phyloP scores from a whole-genome alignment of 148 eudicot species.

The Dysphania ambrosioides region DNA sequence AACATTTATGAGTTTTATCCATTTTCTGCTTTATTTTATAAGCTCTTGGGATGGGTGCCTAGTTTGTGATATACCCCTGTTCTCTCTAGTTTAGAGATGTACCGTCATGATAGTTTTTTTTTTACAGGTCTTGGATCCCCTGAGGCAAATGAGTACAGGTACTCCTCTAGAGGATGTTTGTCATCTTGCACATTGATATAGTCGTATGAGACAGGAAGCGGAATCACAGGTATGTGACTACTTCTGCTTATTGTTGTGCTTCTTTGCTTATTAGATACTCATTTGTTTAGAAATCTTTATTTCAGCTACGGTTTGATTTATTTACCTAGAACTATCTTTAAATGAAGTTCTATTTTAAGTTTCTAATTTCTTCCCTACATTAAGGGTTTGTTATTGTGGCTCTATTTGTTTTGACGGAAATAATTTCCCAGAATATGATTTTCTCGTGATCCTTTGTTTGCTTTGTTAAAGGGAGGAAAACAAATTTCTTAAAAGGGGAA shows the following conservation, averaged over 20 bases:
- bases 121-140: slow-evolving; percentile 80
- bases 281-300: not conserved
- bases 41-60: too few relatives aligned
- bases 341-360: too few relatives aligned
- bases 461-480: too few relatives aligned
- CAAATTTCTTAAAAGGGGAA: too few relatives aligned
- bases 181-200: slow-evolving; percentile 95
- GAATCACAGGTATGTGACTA: slow-evolving; percentile 68
- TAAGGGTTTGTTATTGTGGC: too few relatives aligned
- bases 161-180: slow-evolving; percentile 96
- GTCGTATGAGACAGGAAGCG: slow-evolving; percentile 98
- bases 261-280: not conserved
- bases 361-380: too few relatives aligned
- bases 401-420: too few relatives aligned
- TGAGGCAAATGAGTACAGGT: slow-evolving; percentile 74
- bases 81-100: not conserved
- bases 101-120: not conserved
- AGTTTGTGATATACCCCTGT: too few relatives aligned
- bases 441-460: too few relatives aligned
- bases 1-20: not conserved
- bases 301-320: not conserved
- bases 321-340: too few relatives aligned
- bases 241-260: slow-evolving; percentile 7
- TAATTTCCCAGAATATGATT: too few relatives aligned
- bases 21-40: not conserved